Percentiles rank a stretch among this genome's conserved stretches.
Evolutionary conservation across 164 flowering plant species (phyloP).

Genomic region (Santalum album): DNA sequence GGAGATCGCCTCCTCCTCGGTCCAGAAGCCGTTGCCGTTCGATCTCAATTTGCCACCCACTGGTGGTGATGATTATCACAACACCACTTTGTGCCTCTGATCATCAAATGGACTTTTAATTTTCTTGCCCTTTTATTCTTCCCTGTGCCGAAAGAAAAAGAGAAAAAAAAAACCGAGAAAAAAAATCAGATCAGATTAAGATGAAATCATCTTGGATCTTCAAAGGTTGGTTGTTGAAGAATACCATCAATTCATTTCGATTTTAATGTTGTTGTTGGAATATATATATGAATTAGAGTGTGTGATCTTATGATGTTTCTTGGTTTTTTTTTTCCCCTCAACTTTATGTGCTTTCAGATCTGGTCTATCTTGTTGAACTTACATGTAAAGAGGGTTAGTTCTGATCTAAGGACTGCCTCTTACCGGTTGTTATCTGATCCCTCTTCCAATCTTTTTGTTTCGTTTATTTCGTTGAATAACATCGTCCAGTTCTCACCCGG

Average conservation of each 20-base stretch:
- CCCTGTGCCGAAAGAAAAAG: slow-evolving; percentile 7
- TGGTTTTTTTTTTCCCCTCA: slow-evolving; percentile 1
- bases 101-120: slow-evolving; percentile 7
- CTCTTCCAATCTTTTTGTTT: not conserved
- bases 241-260: not conserved
- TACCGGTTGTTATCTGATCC: not conserved
- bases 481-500: not conserved
- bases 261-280: slow-evolving; percentile 1
- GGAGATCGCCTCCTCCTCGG: slow-evolving; percentile 33
- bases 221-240: not conserved
- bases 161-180: slow-evolving; percentile 1
- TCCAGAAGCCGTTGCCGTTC: slow-evolving; percentile 31
- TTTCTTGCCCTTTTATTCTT: not conserved
- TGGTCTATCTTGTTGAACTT: not conserved
- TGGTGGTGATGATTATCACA: slow-evolving; percentile 30
- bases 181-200: not conserved
- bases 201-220: not conserved
- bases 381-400: not conserved
- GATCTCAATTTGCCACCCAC: slow-evolving; percentile 54
- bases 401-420: too few relatives aligned
- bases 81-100: slow-evolving; percentile 45
- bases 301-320: not conserved
- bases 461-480: not conserved
- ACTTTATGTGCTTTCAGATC: not conserved
- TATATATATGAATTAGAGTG: slow-evolving; percentile 1